These are phyloP conservation scores for Elongisporangium anandrum DNA, from an alignment of 352 stramenopile species.

Conservation along the genomic window DNA sequence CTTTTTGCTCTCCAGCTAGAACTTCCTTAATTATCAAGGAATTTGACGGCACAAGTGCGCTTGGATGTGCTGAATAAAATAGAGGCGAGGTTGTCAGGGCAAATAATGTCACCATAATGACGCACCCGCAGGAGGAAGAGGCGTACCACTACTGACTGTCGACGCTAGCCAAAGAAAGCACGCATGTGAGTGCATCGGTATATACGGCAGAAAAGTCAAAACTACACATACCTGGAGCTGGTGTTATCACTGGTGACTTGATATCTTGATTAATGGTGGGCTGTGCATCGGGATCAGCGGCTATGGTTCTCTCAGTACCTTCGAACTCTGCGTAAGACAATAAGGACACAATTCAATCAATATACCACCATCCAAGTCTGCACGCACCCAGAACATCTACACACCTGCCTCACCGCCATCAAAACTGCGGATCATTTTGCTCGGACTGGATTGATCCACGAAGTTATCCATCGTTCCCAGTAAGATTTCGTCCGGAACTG, in stretches of 20 bases:
- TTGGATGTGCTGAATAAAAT: conserved; percentile 5
- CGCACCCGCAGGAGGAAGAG: too few species aligned
- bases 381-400: neutral
- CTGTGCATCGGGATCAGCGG: conserved; percentile 6
- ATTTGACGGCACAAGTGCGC: conserved; percentile 5
- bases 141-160: neutral
- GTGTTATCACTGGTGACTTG: neutral
- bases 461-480: conserved; percentile 24
- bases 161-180: neutral
- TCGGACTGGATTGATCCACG: neutral
- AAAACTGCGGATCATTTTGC: conserved; percentile 16
- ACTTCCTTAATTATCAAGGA: conserved; percentile 28
- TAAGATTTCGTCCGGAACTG: conserved; percentile 64
- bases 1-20: conserved; percentile 51
- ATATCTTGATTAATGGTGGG: conserved; percentile 7
- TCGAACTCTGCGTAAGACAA: conserved; percentile 13
- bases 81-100: conserved; percentile 9
- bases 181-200: neutral
- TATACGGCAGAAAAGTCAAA: too few species aligned
- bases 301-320: neutral
- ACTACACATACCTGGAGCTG: neutral
- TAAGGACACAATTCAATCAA: neutral
- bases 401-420: conserved; percentile 22
- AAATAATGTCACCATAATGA: too few species aligned
- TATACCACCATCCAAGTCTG: neutral